phyloP scores from a whole-genome alignment of 2,329 filamentous ascomycete species.

The Alternaria dauci region DNA sequence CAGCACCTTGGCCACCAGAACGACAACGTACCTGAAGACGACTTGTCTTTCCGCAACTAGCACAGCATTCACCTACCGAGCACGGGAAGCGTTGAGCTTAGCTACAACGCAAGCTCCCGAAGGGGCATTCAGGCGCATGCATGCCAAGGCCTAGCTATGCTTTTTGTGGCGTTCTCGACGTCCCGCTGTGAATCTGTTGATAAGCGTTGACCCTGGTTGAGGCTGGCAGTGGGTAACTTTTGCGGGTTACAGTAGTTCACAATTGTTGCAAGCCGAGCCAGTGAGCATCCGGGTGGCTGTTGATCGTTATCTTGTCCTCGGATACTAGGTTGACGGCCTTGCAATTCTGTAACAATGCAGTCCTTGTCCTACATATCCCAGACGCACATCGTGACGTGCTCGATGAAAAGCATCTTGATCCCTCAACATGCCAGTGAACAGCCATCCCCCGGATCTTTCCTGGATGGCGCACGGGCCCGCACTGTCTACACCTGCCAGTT shows the following conservation, averaged over 20 bases:
- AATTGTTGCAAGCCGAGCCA: background rate
- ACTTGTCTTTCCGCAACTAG: constrained; percentile 4
- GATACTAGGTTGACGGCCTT: background rate
- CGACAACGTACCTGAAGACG: constrained; percentile 2
- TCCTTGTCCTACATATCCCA: constrained; percentile 1
- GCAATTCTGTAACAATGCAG: background rate
- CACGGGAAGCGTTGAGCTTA: constrained; percentile 8
- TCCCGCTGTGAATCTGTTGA: constrained; percentile 3
- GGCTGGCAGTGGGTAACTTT: background rate
- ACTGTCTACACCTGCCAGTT: background rate
- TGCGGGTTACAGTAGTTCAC: background rate
- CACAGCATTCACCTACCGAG: constrained; percentile 5
- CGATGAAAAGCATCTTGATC: constrained; percentile 6
- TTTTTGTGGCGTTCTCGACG: constrained; percentile 8
- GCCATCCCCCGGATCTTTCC: constrained; percentile 1
- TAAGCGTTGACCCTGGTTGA: constrained; percentile 5
- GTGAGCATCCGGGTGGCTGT: background rate
- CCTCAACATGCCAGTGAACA: constrained; percentile 4
- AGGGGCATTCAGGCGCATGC: background rate
- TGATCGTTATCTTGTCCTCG: constrained; percentile 9
- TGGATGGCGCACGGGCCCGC: constrained; percentile 7
- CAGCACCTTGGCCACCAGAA: constrained; percentile 20
- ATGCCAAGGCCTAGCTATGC: background rate
- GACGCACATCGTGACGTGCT: constrained; percentile 9
- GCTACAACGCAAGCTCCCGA: constrained; percentile 3